Base-by-base conservation (phyloP, 177 flowering plant species). In the Telopea speciosissima region DNA sequence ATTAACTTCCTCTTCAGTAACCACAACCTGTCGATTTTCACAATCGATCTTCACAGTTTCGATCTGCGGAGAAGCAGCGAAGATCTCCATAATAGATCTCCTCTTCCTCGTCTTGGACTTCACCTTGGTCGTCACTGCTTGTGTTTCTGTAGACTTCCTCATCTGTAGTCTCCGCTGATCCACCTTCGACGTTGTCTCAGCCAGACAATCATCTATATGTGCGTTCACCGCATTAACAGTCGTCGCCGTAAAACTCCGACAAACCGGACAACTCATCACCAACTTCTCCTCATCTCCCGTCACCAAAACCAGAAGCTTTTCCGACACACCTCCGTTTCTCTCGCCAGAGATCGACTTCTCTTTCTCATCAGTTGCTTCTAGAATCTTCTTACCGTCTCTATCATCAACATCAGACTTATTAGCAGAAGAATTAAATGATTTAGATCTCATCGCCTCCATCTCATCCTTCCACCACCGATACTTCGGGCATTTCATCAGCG, bases 71-170 rank as follows among this genome's bases (percentile, higher is more conserved):
- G 89, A 80, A 14, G 75, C 85, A 0, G 87, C 87, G 36, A 87
- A 85, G 28, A 89, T 81, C 79, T 89, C 93, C 6, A 81, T 75
- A 65, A 89, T 87, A 1, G 90, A 89, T 63, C 88, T 76, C 73
- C 82, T 87, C 82, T 86, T 85, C 9, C 80, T 79, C 8, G 75
- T 23, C 66, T 69, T 80, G 4, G 76, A 49, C 72, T 76, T 78
- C 16, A 68, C 62, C 77, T 68, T 77, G 33, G 63, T 60, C 17
- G 61, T 72, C 56, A 64, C 69, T 56, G 67, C 69, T 8, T 60
- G 33, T 9, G 68, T 40, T 24, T 12, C 40, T 36, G 40, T 36
- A 36, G 40, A 36, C 40, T 36, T 68, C 54, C 58, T 78, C 72
- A 58, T 77, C 74, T 71, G 66, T 28, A 28, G 4, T 28, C 81